These are phyloP conservation scores for Jatropha podagrica DNA, from an alignment of 441 rosid genomes.

Conservation along the genomic window DNA sequence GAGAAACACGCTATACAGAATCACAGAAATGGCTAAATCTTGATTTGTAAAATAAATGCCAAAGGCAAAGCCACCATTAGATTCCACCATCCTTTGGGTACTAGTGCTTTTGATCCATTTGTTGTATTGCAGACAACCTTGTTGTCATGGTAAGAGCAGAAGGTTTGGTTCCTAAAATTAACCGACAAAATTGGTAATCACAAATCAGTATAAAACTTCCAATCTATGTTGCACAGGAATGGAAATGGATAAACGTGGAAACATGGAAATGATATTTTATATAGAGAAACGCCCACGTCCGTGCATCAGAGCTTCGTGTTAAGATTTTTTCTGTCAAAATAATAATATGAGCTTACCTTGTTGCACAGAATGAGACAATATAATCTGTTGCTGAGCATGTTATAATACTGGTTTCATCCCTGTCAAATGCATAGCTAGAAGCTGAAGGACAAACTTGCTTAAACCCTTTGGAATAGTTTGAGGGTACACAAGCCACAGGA, in stretches of 20 bases:
- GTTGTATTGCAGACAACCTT: constrained; percentile 42
- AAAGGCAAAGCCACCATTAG: constrained; percentile 30
- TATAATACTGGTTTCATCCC: constrained; percentile 36
- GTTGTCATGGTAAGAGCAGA: constrained; percentile 50
- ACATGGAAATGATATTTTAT: too few relatives aligned
- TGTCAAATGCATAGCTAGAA: constrained; percentile 56
- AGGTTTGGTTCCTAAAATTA: constrained; percentile 43
- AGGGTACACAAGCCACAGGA: constrained; percentile 40
- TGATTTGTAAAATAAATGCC: constrained; percentile 22
- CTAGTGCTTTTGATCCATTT: constrained; percentile 21
- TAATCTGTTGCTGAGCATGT: constrained; percentile 53
- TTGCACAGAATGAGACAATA: constrained; percentile 54
- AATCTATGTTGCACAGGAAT: too few relatives aligned
- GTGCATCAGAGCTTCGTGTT: too few relatives aligned
- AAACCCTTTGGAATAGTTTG: constrained; percentile 54
- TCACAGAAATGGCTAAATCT: constrained; percentile 18
- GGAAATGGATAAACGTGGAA: too few relatives aligned
- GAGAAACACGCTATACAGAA: constrained; percentile 14
- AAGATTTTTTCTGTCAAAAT: neutral
- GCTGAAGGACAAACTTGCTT: constrained; percentile 64
- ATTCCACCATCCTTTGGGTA: constrained; percentile 36
- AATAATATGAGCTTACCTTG: constrained; percentile 38
- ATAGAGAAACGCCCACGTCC: too few relatives aligned
- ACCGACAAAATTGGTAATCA: neutral
- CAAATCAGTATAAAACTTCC: neutral